Base-by-base conservation (phyloP, 2,329 filamentous ascomycete genomes). In the Rachicladosporium sp. region DNA sequence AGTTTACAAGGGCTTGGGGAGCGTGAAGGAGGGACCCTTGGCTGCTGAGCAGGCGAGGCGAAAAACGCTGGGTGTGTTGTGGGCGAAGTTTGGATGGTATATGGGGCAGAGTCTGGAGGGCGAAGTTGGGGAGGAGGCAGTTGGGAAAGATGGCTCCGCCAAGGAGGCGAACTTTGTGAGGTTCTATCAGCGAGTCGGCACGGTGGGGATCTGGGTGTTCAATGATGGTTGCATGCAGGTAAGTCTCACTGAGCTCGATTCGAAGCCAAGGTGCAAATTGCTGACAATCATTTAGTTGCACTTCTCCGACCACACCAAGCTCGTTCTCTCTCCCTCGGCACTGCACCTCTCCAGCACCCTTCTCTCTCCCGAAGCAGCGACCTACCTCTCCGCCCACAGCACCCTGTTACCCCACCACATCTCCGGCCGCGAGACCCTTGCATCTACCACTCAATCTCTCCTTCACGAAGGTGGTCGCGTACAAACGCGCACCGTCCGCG, bases 251-350 rank as follows among this genome's bases (percentile, higher is more conserved):
- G 15, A 19, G 15, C 15, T 19, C 15, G n/a, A n/a, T n/a, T n/a
- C n/a, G n/a, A 19, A 19, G 15, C 15, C 5, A 19, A 19, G 15
- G 15, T 19, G 15, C 15, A 19, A 19, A 19, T 19, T 19, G 15
- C 15, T 19, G 3, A 19, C 15, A 19, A 19, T 5, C 5, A 19
- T 19, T 5, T 19, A 19, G 15, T 19, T 19, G 65, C 89, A 91
- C 63, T 91, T 91, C 59, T 83, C 84, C 2, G 84, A 91, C 50
- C 84, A 91, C 58, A 89, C 84, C 43, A 91, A 91, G 62, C 74
- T 91, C 40, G 80, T 89, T 8, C 65, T 91, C 21, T 83, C 85
- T 42, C 66, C 79, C 1, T 74, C 80, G 23, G 83, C 81, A n/a
- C 76, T 72, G 1, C 81, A 78, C 69, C 80, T 82, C 50, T 80